These are phyloP conservation scores for Rugonectria rugulosa DNA, from an alignment of 2,329 filamentous ascomycete genomes.

Conservation along the genomic window DNA sequence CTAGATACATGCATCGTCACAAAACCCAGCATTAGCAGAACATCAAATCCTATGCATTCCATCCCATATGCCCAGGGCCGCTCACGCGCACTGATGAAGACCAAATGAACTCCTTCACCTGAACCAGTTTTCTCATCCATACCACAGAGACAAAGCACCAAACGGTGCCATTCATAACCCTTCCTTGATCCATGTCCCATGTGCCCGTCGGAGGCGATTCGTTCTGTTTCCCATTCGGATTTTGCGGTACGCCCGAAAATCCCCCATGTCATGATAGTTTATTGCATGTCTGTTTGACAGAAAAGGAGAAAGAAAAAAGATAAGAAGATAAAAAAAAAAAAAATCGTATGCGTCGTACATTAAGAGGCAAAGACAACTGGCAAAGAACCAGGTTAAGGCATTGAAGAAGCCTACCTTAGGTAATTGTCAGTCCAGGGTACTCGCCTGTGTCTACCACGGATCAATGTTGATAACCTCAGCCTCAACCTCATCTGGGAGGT, in stretches of 20 bases:
- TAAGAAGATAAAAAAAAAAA: no score
- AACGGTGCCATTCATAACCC: neutral
- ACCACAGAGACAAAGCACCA: neutral
- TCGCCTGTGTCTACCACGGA: no score
- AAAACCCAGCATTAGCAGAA: no score
- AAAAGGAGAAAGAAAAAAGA: slow-evolving; percentile 8
- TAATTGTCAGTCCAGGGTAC: no score
- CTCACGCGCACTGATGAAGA: neutral
- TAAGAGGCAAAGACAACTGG: neutral
- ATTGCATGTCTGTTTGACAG: neutral
- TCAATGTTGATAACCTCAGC: no score
- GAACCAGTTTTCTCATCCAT: neutral
- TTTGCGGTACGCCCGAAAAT: slow-evolving; percentile 1
- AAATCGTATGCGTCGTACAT: slow-evolving; percentile 1
- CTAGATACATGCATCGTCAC: no score
- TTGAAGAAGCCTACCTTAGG: neutral
- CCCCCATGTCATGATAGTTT: slow-evolving; percentile 13
- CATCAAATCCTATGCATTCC: no score
- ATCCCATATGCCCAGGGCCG: neutral
- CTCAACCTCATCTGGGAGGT: no score
- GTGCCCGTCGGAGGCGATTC: slow-evolving; percentile 14
- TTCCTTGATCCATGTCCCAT: neutral
- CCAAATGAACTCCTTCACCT: slow-evolving; percentile 5
- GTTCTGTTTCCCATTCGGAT: slow-evolving; percentile 12
- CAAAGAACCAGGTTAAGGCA: neutral